phyloP scores from a whole-genome alignment of 1,284 basidiomycete species.

The Fomitopsis schrenkii region DNA sequence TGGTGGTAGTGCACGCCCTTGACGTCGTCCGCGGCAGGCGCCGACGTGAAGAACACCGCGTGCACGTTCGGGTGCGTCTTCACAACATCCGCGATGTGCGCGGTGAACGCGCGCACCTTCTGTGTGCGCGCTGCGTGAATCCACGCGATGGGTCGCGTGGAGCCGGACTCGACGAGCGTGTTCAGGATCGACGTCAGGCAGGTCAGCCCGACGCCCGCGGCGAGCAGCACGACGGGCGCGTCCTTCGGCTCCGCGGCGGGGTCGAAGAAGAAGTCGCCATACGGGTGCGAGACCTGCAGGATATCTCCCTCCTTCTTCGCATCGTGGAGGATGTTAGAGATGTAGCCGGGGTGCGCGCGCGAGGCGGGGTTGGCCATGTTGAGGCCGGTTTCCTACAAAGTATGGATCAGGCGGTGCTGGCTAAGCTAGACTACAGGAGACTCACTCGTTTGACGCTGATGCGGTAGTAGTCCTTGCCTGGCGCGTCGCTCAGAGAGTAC shows the following conservation, averaged over 20 bases:
- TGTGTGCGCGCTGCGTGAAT: slow-evolving; percentile 20
- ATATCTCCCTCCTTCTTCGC: slow-evolving; percentile 18
- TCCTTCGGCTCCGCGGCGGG: slow-evolving; percentile 1
- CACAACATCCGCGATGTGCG: slow-evolving; percentile 12
- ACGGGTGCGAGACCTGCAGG: slow-evolving; percentile 20
- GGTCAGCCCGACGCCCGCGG: slow-evolving; percentile 24
- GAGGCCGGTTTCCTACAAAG: neutral
- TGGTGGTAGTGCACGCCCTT: slow-evolving; percentile 15
- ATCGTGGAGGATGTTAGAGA: slow-evolving; percentile 23
- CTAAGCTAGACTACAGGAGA: neutral
- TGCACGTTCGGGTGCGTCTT: slow-evolving; percentile 11
- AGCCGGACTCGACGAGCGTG: slow-evolving; percentile 13
- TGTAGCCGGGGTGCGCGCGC: slow-evolving; percentile 18
- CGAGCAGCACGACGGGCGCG: slow-evolving; percentile 22
- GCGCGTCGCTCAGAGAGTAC: slow-evolving; percentile 22
- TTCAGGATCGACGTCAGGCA: slow-evolving; percentile 24
- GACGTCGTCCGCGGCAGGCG: slow-evolving; percentile 11
- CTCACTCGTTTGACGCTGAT: slow-evolving; percentile 25
- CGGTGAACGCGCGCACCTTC: slow-evolving; percentile 17
- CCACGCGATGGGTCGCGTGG: slow-evolving; percentile 17
- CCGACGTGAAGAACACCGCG: slow-evolving; percentile 17
- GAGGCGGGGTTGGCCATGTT: slow-evolving; percentile 9
- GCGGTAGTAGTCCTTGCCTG: slow-evolving; percentile 19
- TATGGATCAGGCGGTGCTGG: neutral
- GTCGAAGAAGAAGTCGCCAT: slow-evolving; percentile 27